Base-by-base conservation (phyloP, 441 rosid species). In the Bocquillonia castaneifolia region DNA sequence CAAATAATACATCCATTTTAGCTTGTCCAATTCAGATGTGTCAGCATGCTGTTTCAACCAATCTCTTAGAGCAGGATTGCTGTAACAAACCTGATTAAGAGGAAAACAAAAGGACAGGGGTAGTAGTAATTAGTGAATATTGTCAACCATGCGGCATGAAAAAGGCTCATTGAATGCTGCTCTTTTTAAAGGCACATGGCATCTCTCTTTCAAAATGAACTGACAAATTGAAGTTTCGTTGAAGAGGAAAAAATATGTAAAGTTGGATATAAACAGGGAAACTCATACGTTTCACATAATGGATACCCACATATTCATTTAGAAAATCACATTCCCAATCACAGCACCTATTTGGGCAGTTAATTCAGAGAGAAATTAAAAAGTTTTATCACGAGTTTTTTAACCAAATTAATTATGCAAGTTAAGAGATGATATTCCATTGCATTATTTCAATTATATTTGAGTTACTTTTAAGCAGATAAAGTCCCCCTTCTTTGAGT, bases 21-120 rank as follows among this genome's bases (percentile, higher is more conserved):
- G 67, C 67, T 80, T 80, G 74, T 89, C 88, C 65, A 88, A 65
- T 72, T 87, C 82, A 71, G 97, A 88, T 45, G 70, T 76, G 68
- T 74, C 70, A 52, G 93, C 89, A 72, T 82, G 91, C 74, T 84
- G 83, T 81, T 86, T 86, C 75, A 90, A 85, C 96, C 93, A 94
- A 73, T 84, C 88, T 78, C 91, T 84, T 42, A 94, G 75, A 81
- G 77, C 72, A 53, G 96, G 88, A 83, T 91, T 91, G 89, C 85
- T 87, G 76, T 74, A 55, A 96, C 97, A 91, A 74, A 84, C 89
- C 99, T 94, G 79, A 74, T 72, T 47, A 34, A 44, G 59, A 51
- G 40, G 29, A 73, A 52, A 74, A 59, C 8, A 68, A 25, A 55
- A 40, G 2, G 48, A 42, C 37, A 63, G 50, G 52, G 65, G 25